Evolutionary conservation across 345 rosid genomes (phyloP), one percentile per base, ranked within the genome.

Genomic region (Camelina neglecta): DNA sequence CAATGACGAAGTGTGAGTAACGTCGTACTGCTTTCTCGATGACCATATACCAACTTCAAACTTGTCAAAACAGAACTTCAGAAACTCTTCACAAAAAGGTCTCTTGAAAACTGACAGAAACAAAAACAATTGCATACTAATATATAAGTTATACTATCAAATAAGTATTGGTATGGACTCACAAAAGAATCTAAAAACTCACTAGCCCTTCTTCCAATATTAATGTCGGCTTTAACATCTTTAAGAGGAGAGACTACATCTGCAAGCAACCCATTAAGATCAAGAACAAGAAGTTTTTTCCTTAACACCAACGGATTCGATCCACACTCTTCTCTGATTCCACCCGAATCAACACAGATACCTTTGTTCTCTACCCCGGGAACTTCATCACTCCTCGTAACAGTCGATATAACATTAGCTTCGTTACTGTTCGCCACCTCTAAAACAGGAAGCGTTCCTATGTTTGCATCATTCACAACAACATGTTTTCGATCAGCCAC

Each of bases 221-320:
- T 71, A 72, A 64, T 80, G 56, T 90, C 96, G 15, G 91, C 82
- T 56, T 67, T 21, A 51, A 51, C 56, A 51, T 51, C 56, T 20
- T 20, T 21, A 6, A 51, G 24, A 20, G 86, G 83, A 60, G 63
- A 60, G 66, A 86, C 89, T 18, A 92, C 77, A 82, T 87, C 92
- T 11, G 84, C 93, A 54, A 95, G 93, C 67, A 92, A 77, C 48
- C 99, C 99, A 77, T 95, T 95, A 80, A 95, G 75, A 80, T 95
- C 97, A 79, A 94, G 93, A 76, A 94, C 85, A 24, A 90, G 85
- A 74, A 92, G 95, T 24, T 86, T 90, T 38, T 80, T 88, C 73
- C 69, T 83, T 29, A 60, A 49, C 1, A 13, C 60, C 0, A n/a
- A 60, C 8, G 59, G 35, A 55, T 21, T 23, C 10, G 36, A 4